Evolutionary conservation across 2,329 filamentous ascomycete species (phyloP).

Genomic region (Alternaria triticimaculans): DNA sequence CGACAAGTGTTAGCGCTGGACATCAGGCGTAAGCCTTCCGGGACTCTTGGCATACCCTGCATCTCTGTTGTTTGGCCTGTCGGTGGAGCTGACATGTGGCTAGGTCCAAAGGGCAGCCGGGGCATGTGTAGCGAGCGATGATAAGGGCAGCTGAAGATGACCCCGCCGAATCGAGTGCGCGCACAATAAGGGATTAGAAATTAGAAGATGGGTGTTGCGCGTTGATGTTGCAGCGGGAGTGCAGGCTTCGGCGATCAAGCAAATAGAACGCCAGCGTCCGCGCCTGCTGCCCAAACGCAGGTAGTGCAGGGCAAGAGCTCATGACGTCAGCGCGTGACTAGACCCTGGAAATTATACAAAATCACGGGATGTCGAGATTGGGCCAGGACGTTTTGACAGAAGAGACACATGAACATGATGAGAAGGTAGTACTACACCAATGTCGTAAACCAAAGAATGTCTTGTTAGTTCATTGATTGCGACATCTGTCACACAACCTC

Average conservation of each 20-base stretch:
- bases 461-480: not conserved
- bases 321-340: not conserved
- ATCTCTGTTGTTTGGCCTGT: not conserved
- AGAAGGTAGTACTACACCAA: not conserved
- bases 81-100: not conserved
- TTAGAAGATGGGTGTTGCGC: not conserved
- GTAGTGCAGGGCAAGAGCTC: not conserved
- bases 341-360: not conserved
- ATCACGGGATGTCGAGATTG: not conserved
- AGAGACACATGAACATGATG: not conserved
- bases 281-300: slow-evolving; percentile 5
- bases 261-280: not conserved
- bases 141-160: not conserved
- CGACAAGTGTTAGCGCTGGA: not conserved
- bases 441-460: not conserved
- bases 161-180: not conserved
- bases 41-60: not conserved
- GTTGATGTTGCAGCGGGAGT: not conserved
- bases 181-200: not conserved
- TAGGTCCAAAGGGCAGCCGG: not conserved
- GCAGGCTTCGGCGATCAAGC: not conserved
- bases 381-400: not conserved
- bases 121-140: not conserved
- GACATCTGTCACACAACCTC: not conserved
- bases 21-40: not conserved